Base-by-base conservation (phyloP, 495 filamentous ascomycete genomes). In the Parathielavia hyrcaniae region DNA sequence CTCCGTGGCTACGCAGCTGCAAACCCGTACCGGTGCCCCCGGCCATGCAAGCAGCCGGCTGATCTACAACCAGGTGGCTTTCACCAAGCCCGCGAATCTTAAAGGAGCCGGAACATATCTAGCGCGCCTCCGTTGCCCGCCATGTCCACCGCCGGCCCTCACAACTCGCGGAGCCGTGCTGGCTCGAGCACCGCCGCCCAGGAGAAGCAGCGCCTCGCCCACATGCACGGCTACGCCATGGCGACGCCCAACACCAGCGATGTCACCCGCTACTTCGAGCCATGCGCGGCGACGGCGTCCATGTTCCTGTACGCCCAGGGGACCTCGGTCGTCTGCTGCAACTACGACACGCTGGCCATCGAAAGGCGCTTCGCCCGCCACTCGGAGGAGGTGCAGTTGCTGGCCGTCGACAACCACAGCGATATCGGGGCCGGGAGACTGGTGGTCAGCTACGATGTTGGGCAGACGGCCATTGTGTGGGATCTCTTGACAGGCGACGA, bases 381-480 rank as follows among this genome's bases (percentile, higher is more conserved):
- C 73, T 80, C 82, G 44, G 89, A 96, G 51, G 84, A 91, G 58
- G 83, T 98, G 16, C 75, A 83, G 30, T 81, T 95, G 61, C 81
- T 98, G 26, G 85, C 88, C 22, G 89, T 91, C 50, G 93, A 98
- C 69, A 97, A 93, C 73, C 83, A 88, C 53, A 97, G 91, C 71
- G 92, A 96, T 57, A 79, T 85, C 51, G 90, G 90, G 38, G 83
- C 86, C 1, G 92, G 92, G 13, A 76, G 90, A 61, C 73, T 95
- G 59, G 90, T 95, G 10, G 88, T 97, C 49, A 97, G 91, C 74
- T 95, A 96, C 63, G 93, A 98, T 79, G 81, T 80, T 32, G 88
- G 89, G 30, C 87, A 90, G 72, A 96, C 89, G 5, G 91, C 91
- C 1, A 95, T 97, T 65, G 90, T 98, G 20, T 98, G 93, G 93